Evolutionary conservation across 2,329 filamentous ascomycete genomes (phyloP), one percentile per base, ranked within the genome.

Genomic region (Escovopsis sp.): DNA sequence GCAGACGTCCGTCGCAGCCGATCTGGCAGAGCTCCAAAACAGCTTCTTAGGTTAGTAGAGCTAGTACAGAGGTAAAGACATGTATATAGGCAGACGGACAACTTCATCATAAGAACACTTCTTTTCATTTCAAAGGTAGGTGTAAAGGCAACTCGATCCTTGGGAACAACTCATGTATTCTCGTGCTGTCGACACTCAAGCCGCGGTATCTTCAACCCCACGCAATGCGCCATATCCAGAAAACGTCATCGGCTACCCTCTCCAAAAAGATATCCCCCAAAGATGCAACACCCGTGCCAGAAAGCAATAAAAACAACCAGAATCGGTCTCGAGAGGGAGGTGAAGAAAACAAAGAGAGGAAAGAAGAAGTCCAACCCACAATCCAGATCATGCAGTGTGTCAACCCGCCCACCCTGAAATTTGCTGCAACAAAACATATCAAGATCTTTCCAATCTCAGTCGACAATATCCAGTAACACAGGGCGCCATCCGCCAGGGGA

Each of bases 151-250:
- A 35, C 41, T 8, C n/a, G 9, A 28, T 30, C 12, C n/a, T 15
- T 30, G 26, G 42, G 46, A 57, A 59, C 56, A 48, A 49, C 51
- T 63, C 59, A 55, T 63, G 49, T 62, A 61, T 63, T 62, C 58
- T 59, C 56, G 53, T 60, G 52, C 56, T 49, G 54, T 54, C 48
- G 53, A 48, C 47, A 54, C 47, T 48, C 44, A 49, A 50, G 55
- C 56, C 52, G 53, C 53, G 49, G 48, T 49, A 50, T 58, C 50
- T 51, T 37, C 51, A 57, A 53, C 51, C 53, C 46, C 51, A 54
- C 53, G 57, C 40, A 12, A 40, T 45, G 53, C 56, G 52, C 58
- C 55, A 46, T 53, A 54, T 53, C 52, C 58, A 50, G 52, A 48
- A 56, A 54, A 51, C 55, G 56, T 56, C 43, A 46, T 55, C 51